Conservation (phyloP, 495 filamentous ascomycete genomes). For the Lepidopterella palustris region DNA sequence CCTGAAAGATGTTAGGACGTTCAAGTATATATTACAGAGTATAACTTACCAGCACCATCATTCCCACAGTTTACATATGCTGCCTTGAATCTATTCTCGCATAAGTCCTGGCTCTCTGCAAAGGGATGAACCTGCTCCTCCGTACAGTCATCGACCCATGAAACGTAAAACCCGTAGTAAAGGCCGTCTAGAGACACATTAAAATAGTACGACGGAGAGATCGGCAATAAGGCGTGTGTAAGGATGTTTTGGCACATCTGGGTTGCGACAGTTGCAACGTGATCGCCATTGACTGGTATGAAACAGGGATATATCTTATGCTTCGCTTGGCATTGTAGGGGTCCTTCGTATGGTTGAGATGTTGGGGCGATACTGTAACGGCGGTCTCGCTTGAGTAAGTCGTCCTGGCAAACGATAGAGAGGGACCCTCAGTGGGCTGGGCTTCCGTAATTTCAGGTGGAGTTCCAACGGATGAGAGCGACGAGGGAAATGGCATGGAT, state of each 20-base stretch:
- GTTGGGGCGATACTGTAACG: no score
- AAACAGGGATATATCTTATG: no score
- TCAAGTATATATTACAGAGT: neutral
- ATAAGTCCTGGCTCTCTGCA: neutral
- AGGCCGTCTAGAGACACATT: neutral
- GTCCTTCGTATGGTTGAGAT: no score
- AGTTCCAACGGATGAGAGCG: no score
- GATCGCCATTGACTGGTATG: no score
- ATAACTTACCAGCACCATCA: neutral
- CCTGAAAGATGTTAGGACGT: neutral
- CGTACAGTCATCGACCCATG: neutral
- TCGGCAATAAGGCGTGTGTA: neutral
- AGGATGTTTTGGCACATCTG: neutral
- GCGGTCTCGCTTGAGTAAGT: no score
- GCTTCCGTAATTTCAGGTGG: no score
- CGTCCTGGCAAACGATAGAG: no score
- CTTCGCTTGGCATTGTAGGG: no score
- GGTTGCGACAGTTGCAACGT: no score
- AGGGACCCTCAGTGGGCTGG: no score
- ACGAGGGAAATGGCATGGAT: no score
- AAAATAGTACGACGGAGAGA: neutral
- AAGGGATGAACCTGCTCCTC: neutral
- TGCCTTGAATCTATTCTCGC: neutral
- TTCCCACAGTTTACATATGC: neutral
- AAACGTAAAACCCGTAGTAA: neutral